These are phyloP conservation scores for Termitomyces eurrhizus DNA, from an alignment of 768 basidiomycete species.

Conservation along the genomic window DNA sequence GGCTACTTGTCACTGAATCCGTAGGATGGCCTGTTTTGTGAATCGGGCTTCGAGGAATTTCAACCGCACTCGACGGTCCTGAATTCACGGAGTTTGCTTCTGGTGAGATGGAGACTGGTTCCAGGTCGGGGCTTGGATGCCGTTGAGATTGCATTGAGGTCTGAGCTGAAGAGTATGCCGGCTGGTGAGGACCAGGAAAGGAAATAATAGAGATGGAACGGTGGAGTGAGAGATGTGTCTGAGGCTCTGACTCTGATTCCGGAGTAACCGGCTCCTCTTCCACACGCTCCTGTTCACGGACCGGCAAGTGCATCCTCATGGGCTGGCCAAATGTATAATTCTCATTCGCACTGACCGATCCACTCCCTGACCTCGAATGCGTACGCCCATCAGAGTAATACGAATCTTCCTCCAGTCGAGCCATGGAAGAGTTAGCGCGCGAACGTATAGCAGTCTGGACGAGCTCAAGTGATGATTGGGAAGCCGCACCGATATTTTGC, in stretches of 20 bases:
- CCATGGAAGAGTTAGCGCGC: slow-evolving; percentile 67
- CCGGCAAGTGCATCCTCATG: slow-evolving; percentile 36
- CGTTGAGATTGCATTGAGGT: not conserved
- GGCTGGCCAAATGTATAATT: slow-evolving; percentile 76
- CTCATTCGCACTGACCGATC: slow-evolving; percentile 47
- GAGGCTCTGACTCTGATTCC: slow-evolving; percentile 5
- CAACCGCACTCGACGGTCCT: slow-evolving; percentile 20
- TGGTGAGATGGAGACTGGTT: slow-evolving; percentile 2
- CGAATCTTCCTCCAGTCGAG: slow-evolving; percentile 56
- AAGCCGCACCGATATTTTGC: slow-evolving; percentile 58
- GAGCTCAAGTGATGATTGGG: slow-evolving; percentile 56
- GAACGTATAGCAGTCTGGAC: slow-evolving; percentile 44
- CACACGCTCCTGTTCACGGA: slow-evolving; percentile 20
- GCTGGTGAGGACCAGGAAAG: slow-evolving; percentile 6
- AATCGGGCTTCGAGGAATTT: slow-evolving; percentile 14
- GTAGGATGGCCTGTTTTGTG: slow-evolving; percentile 8
- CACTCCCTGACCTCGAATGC: slow-evolving; percentile 50
- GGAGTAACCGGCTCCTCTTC: slow-evolving; percentile 15
- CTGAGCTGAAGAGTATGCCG: not conserved
- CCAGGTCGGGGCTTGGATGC: slow-evolving; percentile 1
- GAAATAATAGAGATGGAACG: slow-evolving; percentile 14
- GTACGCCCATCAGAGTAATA: slow-evolving; percentile 33
- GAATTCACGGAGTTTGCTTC: slow-evolving; percentile 10
- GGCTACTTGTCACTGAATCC: slow-evolving; percentile 32
- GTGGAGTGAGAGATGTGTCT: slow-evolving; percentile 14